A percentile compares a stretch with the other conserved stretches of the same genome.
These are phyloP conservation scores for Rosa multiflora DNA, from an alignment of 306 rosid species.

Conservation along the genomic window DNA sequence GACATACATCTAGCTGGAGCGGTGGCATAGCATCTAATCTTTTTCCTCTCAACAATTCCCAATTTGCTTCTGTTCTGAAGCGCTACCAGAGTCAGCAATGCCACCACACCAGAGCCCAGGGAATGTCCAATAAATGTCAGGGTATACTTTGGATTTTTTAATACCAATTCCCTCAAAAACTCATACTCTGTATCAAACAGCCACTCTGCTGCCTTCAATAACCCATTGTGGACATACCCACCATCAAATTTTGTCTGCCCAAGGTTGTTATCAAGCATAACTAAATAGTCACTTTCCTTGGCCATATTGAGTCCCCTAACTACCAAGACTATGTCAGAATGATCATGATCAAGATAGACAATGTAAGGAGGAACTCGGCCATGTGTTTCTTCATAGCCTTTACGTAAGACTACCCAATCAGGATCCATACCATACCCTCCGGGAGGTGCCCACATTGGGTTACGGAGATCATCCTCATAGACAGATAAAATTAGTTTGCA, in stretches of 20 bases:
- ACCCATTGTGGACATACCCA: slow-evolving; percentile 93
- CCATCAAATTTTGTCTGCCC: slow-evolving; percentile 82
- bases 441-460: slow-evolving; percentile 85
- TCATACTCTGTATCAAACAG: slow-evolving; percentile 67
- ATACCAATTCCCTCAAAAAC: slow-evolving; percentile 56
- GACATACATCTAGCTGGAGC: slow-evolving; percentile 94
- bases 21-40: slow-evolving; percentile 71
- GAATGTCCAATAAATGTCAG: slow-evolving; percentile 80
- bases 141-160: slow-evolving; percentile 59
- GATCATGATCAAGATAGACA: slow-evolving; percentile 86
- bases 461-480: slow-evolving; percentile 73
- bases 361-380: slow-evolving; percentile 80
- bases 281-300: slow-evolving; percentile 76
- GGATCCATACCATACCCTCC: slow-evolving; percentile 90
- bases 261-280: slow-evolving; percentile 85
- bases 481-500: slow-evolving; percentile 73
- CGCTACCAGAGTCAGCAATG: slow-evolving; percentile 67
- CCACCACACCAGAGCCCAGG: slow-evolving; percentile 91
- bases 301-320: slow-evolving; percentile 88
- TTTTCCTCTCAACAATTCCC: slow-evolving; percentile 67
- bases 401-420: slow-evolving; percentile 65
- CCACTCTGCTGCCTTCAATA: slow-evolving; percentile 81
- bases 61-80: slow-evolving; percentile 58
- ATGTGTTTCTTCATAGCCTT: slow-evolving; percentile 54
- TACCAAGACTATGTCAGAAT: slow-evolving; percentile 67